Evolutionary conservation across 805 yeast species (phyloP).

Genomic region (Schwanniomyces sp.): DNA sequence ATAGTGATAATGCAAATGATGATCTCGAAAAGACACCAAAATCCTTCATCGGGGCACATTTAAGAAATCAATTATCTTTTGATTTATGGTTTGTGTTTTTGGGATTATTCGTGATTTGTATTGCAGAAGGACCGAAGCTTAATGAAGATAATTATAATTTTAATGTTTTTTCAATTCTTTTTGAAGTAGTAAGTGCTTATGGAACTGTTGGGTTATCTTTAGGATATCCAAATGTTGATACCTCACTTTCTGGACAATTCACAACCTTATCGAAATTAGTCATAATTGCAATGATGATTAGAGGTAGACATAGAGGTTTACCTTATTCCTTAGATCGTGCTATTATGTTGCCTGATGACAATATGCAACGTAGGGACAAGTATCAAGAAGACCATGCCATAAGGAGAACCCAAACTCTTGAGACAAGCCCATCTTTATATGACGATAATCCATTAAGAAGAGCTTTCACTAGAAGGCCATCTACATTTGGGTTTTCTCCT

Average conservation of each 20-base stretch:
- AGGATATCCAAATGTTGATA: slow-evolving; percentile 68
- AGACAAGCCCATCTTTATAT: slow-evolving; percentile 22
- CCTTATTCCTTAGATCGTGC: slow-evolving; percentile 95
- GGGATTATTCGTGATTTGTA: slow-evolving; percentile 82
- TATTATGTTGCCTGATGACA: slow-evolving; percentile 75
- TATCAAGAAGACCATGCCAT: slow-evolving; percentile 54
- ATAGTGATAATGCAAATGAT: slow-evolving; percentile 25
- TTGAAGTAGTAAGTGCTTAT: slow-evolving; percentile 91
- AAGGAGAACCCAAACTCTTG: slow-evolving; percentile 27
- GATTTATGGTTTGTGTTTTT: slow-evolving; percentile 92
- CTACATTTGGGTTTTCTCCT: slow-evolving; percentile 3
- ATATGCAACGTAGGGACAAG: slow-evolving; percentile 60
- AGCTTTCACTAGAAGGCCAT: slow-evolving; percentile 7
- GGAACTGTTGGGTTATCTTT: slow-evolving; percentile 94
- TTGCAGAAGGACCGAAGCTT: slow-evolving; percentile 74
- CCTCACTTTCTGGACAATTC: slow-evolving; percentile 77
- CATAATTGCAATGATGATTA: slow-evolving; percentile 82
- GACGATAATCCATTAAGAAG: slow-evolving; percentile 11
- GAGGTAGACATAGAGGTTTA: slow-evolving; percentile 96
- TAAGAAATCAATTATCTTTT: slow-evolving; percentile 87
- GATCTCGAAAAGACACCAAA: slow-evolving; percentile 44
- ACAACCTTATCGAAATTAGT: slow-evolving; percentile 75
- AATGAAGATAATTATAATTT: slow-evolving; percentile 46
- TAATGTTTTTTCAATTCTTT: slow-evolving; percentile 69
- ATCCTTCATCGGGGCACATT: slow-evolving; percentile 80